Percentiles rank a stretch among this genome's conserved stretches.
Evolutionary conservation across 305 asterid genomes (phyloP).

Genomic region (Fraxinus albicans): DNA sequence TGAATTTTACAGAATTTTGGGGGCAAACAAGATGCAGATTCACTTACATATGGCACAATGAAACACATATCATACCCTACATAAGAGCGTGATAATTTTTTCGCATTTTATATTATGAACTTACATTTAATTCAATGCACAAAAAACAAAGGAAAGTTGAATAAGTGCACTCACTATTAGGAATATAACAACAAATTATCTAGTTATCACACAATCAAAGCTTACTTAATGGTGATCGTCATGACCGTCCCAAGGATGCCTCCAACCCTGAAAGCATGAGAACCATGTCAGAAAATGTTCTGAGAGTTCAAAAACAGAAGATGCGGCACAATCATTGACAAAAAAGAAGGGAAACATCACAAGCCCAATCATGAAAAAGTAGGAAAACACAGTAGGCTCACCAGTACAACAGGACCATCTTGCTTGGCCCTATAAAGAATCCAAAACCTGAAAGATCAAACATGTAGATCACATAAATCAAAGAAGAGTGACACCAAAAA

Average conservation of each 20-base stretch:
- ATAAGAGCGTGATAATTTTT: background rate
- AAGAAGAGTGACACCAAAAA: background rate
- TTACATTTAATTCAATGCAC: background rate
- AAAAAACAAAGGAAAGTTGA: background rate
- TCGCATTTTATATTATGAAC: background rate
- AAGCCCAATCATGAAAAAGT: background rate
- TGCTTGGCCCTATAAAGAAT: constrained; percentile 85
- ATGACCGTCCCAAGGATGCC: constrained; percentile 99
- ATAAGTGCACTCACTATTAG: background rate
- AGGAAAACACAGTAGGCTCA: constrained; percentile 39
- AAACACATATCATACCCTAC: background rate
- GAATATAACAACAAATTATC: background rate
- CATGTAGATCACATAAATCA: constrained; percentile 11
- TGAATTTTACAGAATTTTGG: background rate
- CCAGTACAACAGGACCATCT: constrained; percentile 95
- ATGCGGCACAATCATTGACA: background rate
- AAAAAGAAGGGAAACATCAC: constrained; percentile 7
- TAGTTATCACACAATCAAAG: background rate
- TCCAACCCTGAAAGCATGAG: constrained; percentile 68
- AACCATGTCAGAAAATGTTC: constrained; percentile 23
- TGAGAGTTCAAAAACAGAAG: constrained; percentile 18
- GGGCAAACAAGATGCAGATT: background rate
- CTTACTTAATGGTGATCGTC: constrained; percentile 83
- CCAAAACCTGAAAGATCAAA: constrained; percentile 74
- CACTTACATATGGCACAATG: background rate